These are phyloP conservation scores for Aspergillus sp. DNA, from an alignment of 2,329 filamentous ascomycete species.

Conservation along the genomic window DNA sequence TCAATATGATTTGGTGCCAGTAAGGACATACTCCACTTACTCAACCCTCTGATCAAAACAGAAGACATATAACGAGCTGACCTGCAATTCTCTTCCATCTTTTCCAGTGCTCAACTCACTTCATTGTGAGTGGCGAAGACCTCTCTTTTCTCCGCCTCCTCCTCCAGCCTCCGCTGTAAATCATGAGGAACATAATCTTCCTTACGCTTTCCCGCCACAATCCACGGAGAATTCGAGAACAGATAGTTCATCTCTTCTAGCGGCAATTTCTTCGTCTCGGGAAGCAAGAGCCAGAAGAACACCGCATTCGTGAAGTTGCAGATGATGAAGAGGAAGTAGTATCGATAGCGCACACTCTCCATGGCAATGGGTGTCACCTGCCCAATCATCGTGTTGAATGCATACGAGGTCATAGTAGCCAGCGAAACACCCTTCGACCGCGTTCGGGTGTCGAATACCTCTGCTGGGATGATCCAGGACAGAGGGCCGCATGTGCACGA, in stretches of 20 bases:
- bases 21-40: no score
- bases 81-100: not conserved
- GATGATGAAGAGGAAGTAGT: slow-evolving; percentile 63
- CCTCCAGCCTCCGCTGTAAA: slow-evolving; percentile 59
- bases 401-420: slow-evolving; percentile 71
- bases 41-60: not conserved
- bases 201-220: slow-evolving; percentile 61
- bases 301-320: slow-evolving; percentile 69
- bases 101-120: not conserved
- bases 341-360: slow-evolving; percentile 55
- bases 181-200: slow-evolving; percentile 57
- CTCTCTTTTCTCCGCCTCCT: slow-evolving; percentile 56
- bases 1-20: no score
- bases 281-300: slow-evolving; percentile 68
- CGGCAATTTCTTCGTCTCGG: slow-evolving; percentile 64
- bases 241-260: slow-evolving; percentile 70
- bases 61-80: not conserved
- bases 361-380: slow-evolving; percentile 67
- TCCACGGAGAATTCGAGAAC: slow-evolving; percentile 65
- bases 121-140: slow-evolving; percentile 23
- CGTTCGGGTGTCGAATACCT: slow-evolving; percentile 77
- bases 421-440: slow-evolving; percentile 73
- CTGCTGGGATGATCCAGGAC: slow-evolving; percentile 61
- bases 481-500: slow-evolving; percentile 70
- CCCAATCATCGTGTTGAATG: slow-evolving; percentile 76